A percentile compares a stretch with the other conserved stretches of the same genome.
phyloP scores from a whole-genome alignment of 208 protist genomes.

The Trypanosoma cruzi region DNA sequence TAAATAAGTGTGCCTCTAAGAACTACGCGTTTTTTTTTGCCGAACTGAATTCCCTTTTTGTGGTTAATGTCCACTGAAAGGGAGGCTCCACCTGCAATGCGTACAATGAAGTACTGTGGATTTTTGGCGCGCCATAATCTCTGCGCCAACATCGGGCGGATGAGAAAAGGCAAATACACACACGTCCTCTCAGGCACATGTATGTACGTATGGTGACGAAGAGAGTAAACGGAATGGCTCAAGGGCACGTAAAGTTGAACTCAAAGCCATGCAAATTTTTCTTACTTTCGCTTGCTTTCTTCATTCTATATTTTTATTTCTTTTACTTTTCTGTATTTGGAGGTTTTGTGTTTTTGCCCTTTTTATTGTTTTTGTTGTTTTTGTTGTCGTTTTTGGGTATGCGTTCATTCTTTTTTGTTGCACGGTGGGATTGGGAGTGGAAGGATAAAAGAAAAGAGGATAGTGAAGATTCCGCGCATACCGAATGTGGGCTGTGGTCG shows the following conservation, averaged over 20 bases:
- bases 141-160: not conserved
- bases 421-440: not conserved
- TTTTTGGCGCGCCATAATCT: not conserved
- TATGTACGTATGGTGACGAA: not conserved
- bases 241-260: not conserved
- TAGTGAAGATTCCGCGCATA: not conserved
- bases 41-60: not conserved
- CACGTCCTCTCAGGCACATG: not conserved
- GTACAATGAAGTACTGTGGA: not conserved
- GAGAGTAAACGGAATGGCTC: not conserved
- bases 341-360: too few species aligned
- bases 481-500: not conserved
- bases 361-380: not conserved
- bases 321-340: not conserved
- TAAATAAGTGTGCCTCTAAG: not conserved
- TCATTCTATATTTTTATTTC: conserved; percentile 5
- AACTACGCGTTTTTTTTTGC: not conserved
- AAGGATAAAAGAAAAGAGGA: not conserved
- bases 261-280: conserved; percentile 8
- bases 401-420: not conserved
- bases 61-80: not conserved
- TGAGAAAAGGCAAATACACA: not conserved
- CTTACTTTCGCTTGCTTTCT: conserved; percentile 18
- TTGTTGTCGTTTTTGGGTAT: not conserved
- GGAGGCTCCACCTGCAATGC: not conserved